Conservation (phyloP, 352 stramenopile genomes). For the Peronospora farinosa region DNA sequence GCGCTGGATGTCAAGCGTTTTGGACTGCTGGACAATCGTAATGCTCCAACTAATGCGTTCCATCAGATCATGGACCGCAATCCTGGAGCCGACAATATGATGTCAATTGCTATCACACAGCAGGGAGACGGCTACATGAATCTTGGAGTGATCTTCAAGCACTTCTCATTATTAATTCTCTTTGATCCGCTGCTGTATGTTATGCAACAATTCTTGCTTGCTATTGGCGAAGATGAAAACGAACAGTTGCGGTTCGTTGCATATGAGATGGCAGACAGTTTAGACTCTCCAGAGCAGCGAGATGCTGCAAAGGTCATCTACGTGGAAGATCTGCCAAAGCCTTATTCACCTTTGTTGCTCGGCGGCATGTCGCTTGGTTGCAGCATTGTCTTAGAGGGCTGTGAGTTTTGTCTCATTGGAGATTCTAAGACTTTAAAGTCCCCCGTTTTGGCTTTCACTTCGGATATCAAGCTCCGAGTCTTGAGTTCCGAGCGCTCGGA, state of each 20-base stretch:
- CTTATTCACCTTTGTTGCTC: constrained; percentile 68
- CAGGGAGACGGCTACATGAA: constrained; percentile 49
- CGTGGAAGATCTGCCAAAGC: constrained; percentile 47
- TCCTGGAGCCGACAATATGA: constrained; percentile 45
- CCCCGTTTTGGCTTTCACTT: constrained; percentile 76
- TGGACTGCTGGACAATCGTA: constrained; percentile 61
- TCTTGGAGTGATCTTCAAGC: constrained; percentile 41
- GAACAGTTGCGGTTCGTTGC: constrained; percentile 69
- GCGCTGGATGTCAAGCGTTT: constrained; percentile 54
- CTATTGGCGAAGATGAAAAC: constrained; percentile 58
- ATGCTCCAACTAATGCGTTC: constrained; percentile 63
- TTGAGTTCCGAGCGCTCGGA: constrained; percentile 58
- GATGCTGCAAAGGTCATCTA: constrained; percentile 45
- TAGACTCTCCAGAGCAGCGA: constrained; percentile 52
- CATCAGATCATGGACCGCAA: constrained; percentile 71
- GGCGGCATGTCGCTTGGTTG: constrained; percentile 44
- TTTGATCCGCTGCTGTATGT: constrained; percentile 65
- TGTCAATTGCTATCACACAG: constrained; percentile 46
- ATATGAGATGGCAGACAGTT: constrained; percentile 35
- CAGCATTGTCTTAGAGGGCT: constrained; percentile 46
- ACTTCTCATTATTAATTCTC: constrained; percentile 67
- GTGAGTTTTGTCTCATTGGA: constrained; percentile 75
- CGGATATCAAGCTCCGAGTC: constrained; percentile 59
- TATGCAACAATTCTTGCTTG: constrained; percentile 53
- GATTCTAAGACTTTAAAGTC: constrained; percentile 65